Evolutionary conservation across 306 rosid species (phyloP), one percentile per base, ranked within the genome.

Genomic region (Hippophae tibetana): DNA sequence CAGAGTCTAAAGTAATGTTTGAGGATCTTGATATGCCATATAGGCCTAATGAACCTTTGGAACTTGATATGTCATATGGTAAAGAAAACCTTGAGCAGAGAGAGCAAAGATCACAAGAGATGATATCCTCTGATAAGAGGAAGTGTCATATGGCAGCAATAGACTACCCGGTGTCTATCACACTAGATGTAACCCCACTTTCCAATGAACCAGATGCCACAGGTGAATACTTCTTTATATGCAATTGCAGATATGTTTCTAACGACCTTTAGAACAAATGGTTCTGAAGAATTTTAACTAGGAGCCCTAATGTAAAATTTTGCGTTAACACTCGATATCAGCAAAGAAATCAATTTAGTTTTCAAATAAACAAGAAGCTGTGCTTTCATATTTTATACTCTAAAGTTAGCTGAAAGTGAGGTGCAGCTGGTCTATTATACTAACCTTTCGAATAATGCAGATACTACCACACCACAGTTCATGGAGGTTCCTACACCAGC

Each of bases 401-500:
- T 42, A 67, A 50, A 12, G 56, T 52, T 46, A 4, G 64, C 47
- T 69, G 58, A 11, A 13, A 9, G 7, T 10, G 6, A 47, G 54
- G 52, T n/a, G 18, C 7, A n/a, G 13, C 47, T 54, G 43, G 43
- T 8, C 49, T 62, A 62, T 10, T 48, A 10, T 11, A 40, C 7
- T 10, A 7, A 13, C 27, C 60, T 61, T 75, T 49, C 54, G 60
- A 57, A 54, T 38, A 61, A 11, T 65, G 65, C 84, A 90, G 97
- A 81, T 71, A 61, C 56, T 59, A 50, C 77, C 44, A 50, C 64
- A 43, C 67, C 84, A n/a, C 80, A 74, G 43, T 70, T 63, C 31
- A 57, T 63, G 72, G 73, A 31, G 68, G 56, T 85, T 74, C 60
- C 63, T 9, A 85, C 95, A 67, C 97, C 95, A 56, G 71, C 79